Conservation (phyloP, 768 basidiomycete genomes). For the Pholiota microspora region DNA sequence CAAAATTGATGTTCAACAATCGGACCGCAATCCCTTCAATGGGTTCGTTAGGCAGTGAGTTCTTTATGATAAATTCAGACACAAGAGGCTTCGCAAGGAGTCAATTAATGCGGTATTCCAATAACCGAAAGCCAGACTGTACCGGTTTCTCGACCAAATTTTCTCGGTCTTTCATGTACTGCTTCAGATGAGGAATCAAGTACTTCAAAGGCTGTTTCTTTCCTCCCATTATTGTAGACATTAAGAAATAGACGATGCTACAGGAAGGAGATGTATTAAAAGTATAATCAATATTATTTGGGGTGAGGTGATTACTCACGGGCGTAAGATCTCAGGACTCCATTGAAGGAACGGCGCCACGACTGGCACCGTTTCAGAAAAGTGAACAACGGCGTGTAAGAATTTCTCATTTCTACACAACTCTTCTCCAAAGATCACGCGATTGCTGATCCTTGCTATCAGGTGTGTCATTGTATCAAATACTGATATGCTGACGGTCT, state of each 20-base stretch:
- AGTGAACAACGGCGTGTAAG: constrained; percentile 31
- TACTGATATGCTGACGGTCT: constrained; percentile 22
- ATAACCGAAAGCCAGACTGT: constrained; percentile 3
- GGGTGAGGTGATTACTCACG: constrained; percentile 20
- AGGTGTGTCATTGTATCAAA: constrained; percentile 37
- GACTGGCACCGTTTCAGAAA: constrained; percentile 31
- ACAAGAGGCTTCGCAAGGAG: constrained; percentile 20
- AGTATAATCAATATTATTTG: background rate
- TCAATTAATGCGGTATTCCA: background rate
- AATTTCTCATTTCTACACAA: constrained; percentile 34
- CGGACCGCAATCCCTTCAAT: constrained; percentile 32
- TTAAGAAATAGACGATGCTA: constrained; percentile 30
- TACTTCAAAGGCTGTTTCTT: constrained; percentile 28
- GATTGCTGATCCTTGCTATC: constrained; percentile 36
- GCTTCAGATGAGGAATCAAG: constrained; percentile 28
- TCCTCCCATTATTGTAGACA: constrained; percentile 32
- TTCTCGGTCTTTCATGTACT: constrained; percentile 23
- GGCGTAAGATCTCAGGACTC: constrained; percentile 27
- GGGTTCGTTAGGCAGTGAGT: constrained; percentile 28
- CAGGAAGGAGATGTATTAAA: background rate
- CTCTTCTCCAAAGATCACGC: constrained; percentile 34
- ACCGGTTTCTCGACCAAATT: constrained; percentile 25
- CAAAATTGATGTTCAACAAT: constrained; percentile 38
- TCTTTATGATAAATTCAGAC: constrained; percentile 28
- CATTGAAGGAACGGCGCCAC: constrained; percentile 34